These are phyloP conservation scores for Blastomyces percursus DNA, from an alignment of 2,329 filamentous ascomycete genomes.

Conservation along the genomic window DNA sequence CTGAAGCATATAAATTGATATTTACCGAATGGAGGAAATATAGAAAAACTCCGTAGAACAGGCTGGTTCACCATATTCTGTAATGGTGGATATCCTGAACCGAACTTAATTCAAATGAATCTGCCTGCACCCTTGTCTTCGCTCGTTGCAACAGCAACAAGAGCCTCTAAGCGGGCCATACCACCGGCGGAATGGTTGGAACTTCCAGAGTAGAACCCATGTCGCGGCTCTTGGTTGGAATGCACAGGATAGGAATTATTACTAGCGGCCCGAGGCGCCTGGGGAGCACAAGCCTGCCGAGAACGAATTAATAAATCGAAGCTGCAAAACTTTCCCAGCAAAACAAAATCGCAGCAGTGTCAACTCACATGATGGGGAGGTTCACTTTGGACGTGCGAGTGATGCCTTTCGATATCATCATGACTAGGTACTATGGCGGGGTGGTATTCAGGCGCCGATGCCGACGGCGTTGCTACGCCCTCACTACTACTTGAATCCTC, in stretches of 20 bases:
- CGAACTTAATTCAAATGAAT: background rate
- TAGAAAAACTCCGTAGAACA: background rate
- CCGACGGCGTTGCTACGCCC: constrained; percentile 38
- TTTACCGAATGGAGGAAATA: background rate
- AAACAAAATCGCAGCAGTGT: constrained; percentile 15
- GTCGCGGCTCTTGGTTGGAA: constrained; percentile 20
- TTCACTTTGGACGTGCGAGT: constrained; percentile 27
- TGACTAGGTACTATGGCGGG: constrained; percentile 40
- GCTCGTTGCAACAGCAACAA: constrained; percentile 41
- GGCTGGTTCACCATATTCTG: background rate
- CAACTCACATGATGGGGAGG: constrained; percentile 33
- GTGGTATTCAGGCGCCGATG: constrained; percentile 38
- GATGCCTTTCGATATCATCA: constrained; percentile 37
- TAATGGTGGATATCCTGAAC: background rate
- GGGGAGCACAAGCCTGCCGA: constrained; percentile 25
- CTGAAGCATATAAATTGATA: background rate
- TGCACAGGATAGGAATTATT: constrained; percentile 18
- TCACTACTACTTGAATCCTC: constrained; percentile 41
- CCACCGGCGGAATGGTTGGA: constrained; percentile 23
- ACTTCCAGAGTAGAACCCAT: constrained; percentile 21
- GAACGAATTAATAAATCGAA: constrained; percentile 16
- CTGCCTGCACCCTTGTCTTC: constrained; percentile 15
- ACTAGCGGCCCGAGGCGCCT: constrained; percentile 23
- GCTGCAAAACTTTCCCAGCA: constrained; percentile 12
- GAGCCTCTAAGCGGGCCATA: constrained; percentile 40